phyloP scores from a whole-genome alignment of 2,329 filamentous ascomycete genomes.

The Zasmidium citrigriseum region DNA sequence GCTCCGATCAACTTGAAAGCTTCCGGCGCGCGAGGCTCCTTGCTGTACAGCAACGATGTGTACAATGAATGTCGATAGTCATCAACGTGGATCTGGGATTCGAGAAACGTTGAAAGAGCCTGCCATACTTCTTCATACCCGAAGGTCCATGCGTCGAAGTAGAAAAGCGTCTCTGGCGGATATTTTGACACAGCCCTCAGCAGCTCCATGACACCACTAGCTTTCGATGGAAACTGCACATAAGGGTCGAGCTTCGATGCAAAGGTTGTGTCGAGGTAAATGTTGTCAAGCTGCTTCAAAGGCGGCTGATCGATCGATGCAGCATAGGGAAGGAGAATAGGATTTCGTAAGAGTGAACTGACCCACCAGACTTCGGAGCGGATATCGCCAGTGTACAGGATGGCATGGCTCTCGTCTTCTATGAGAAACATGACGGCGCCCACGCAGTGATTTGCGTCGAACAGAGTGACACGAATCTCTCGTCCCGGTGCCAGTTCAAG shows the following conservation, averaged over 20 bases:
- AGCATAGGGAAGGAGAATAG: slow-evolving; percentile 70
- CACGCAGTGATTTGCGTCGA: slow-evolving; percentile 90
- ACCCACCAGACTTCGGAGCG: slow-evolving; percentile 87
- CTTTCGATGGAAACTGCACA: slow-evolving; percentile 62
- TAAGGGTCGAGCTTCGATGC: slow-evolving; percentile 53
- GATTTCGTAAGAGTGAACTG: slow-evolving; percentile 69
- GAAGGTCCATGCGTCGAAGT: slow-evolving; percentile 88
- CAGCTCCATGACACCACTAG: slow-evolving; percentile 74
- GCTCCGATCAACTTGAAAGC: slow-evolving; percentile 72
- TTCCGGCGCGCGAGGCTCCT: slow-evolving; percentile 52
- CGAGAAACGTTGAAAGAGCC: slow-evolving; percentile 69
- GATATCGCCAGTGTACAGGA: slow-evolving; percentile 88
- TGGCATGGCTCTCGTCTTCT: slow-evolving; percentile 68
- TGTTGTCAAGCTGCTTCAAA: slow-evolving; percentile 68
- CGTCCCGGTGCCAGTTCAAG: slow-evolving; percentile 72
- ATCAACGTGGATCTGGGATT: slow-evolving; percentile 77
- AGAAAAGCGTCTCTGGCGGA: slow-evolving; percentile 73
- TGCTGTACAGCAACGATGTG: slow-evolving; percentile 52
- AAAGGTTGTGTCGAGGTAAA: slow-evolving; percentile 91
- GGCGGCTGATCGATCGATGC: slow-evolving; percentile 49
- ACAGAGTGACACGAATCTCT: slow-evolving; percentile 75
- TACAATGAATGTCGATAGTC: slow-evolving; percentile 77
- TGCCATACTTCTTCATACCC: slow-evolving; percentile 93
- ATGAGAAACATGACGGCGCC: slow-evolving; percentile 93
- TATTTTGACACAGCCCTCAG: slow-evolving; percentile 68